A percentile compares a stretch with the other conserved stretches of the same genome.
These are phyloP conservation scores for Phytophthora sojae DNA, from an alignment of 352 stramenopile species.

Conservation along the genomic window DNA sequence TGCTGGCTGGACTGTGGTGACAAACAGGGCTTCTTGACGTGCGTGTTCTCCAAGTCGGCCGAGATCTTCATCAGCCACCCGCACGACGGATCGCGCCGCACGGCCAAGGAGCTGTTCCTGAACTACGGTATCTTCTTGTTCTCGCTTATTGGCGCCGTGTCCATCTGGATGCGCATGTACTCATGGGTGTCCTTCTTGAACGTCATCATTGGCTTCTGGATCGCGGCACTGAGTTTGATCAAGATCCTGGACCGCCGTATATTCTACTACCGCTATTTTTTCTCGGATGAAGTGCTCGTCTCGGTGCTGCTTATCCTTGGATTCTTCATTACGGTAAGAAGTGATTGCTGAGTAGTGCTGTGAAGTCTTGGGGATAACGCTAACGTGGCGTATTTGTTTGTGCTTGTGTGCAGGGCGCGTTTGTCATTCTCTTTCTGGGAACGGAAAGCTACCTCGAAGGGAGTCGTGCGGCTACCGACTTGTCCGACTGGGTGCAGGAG, in stretches of 20 bases:
- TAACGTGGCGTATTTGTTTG: slow-evolving; percentile 7
- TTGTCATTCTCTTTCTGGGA: slow-evolving; percentile 85
- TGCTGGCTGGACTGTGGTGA: neutral
- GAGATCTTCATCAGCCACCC: slow-evolving; percentile 83
- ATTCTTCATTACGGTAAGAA: slow-evolving; percentile 80
- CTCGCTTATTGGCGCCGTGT: slow-evolving; percentile 81
- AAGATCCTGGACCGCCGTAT: slow-evolving; percentile 86
- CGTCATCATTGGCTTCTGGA: slow-evolving; percentile 71
- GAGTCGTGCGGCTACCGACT: slow-evolving; percentile 69
- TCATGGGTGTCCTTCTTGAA: slow-evolving; percentile 85
- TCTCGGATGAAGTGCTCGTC: slow-evolving; percentile 89
- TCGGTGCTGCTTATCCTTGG: slow-evolving; percentile 80
- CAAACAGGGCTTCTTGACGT: slow-evolving; percentile 76
- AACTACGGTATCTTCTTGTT: slow-evolving; percentile 91
- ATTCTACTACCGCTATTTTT: slow-evolving; percentile 91
- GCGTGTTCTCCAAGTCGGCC: slow-evolving; percentile 77
- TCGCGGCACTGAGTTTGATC: slow-evolving; percentile 69
- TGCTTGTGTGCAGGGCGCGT: slow-evolving; percentile 54
- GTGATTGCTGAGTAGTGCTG: neutral
- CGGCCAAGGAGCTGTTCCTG: slow-evolving; percentile 85
- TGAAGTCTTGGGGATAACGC: neutral
- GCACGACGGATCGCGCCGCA: slow-evolving; percentile 65
- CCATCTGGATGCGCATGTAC: slow-evolving; percentile 89
- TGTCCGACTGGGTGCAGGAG: slow-evolving; percentile 85
- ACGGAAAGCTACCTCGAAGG: slow-evolving; percentile 90